phyloP scores from a whole-genome alignment of 140 eudicot species.

The Oenanthe javanica region DNA sequence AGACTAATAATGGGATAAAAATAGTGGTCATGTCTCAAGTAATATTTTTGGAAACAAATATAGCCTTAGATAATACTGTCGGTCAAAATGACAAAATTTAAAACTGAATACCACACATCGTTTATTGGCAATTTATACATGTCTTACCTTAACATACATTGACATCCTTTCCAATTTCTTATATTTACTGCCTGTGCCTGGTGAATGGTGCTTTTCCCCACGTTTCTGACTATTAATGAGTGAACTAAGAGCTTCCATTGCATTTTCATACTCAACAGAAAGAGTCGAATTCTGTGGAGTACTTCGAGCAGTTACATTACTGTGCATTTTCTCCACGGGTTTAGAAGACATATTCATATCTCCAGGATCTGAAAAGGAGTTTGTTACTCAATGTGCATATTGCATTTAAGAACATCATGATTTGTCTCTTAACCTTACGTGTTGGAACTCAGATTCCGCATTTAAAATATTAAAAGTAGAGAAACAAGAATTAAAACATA shows the following conservation, averaged over 20 bases:
- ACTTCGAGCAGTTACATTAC: slow-evolving; percentile 19
- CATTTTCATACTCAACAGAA: slow-evolving; percentile 56
- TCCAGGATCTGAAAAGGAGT: slow-evolving; percentile 28
- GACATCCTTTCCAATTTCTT: slow-evolving; percentile 72
- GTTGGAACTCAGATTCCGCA: neutral
- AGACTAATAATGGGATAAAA: neutral
- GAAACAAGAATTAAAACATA: neutral
- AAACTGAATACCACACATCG: neutral
- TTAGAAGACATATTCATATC: slow-evolving; percentile 43
- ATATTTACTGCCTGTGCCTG: slow-evolving; percentile 33
- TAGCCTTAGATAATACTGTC: no score
- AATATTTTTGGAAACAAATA: neutral
- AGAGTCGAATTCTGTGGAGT: slow-evolving; percentile 21
- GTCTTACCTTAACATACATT: slow-evolving; percentile 63
- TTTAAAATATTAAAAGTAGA: neutral
- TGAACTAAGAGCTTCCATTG: slow-evolving; percentile 95
- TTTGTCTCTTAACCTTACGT: neutral
- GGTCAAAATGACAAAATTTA: neutral
- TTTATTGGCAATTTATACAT: slow-evolving; percentile 2
- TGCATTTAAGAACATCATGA: neutral
- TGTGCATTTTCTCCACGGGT: slow-evolving; percentile 26
- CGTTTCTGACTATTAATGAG: slow-evolving; percentile 65
- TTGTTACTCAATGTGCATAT: slow-evolving; percentile 1
- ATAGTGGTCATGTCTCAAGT: neutral
- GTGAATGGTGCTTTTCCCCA: slow-evolving; percentile 19